Evolutionary conservation across 225 moss, liverwort and hornwort genomes (phyloP), one percentile per base, ranked within the genome.

Genomic region (Pseudisothecium myosuroides): DNA sequence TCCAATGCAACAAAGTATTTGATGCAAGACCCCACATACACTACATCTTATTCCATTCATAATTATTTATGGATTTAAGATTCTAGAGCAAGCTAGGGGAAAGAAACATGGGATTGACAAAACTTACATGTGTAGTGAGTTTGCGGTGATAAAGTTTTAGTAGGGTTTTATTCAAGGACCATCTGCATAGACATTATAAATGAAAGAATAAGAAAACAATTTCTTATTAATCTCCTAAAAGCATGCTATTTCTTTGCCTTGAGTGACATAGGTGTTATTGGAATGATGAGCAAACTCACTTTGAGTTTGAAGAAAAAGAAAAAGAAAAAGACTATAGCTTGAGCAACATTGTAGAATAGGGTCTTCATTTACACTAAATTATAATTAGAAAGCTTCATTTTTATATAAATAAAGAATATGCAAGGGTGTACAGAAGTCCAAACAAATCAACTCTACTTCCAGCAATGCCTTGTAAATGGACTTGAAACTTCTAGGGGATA

Each of bases 351-450:
- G 17, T 58, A 80, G 27, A 27, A 7, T 76, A 34, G 55, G 5
- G 34, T 23, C 37, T 24, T 77, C 10, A 37, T 55, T 77, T 77
- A 77, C 2, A 37, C 5, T 24, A 50, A 76, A 52, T 29, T 13
- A 49, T 22, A 4, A 54, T 37, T 55, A 1, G 2, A 24, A 58
- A 80, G 17, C 3, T 80, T 27, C 5, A 59, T 59, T 59, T 27
- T 27, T 29, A 28, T 12, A 10, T 18, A n/a, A n/a, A 8, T n/a
- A 23, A 41, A 59, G 12, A 80, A 1, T 12, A 41, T 59, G 2
- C 6, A 80, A 28, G 37, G 9, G 1, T 37, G 19, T 49, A 1
- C 0, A 1, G 6, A 78, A 78, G 54, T 0, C 17, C 8, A 22
- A 76, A 50, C 4, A 76, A 62, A 20, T 31, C 6, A 47, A 21